A percentile compares a stretch with the other conserved stretches of the same genome.
phyloP scores from a whole-genome alignment of 225 moss, liverwort and hornwort genomes.

The Sphagnum tenellum region DNA sequence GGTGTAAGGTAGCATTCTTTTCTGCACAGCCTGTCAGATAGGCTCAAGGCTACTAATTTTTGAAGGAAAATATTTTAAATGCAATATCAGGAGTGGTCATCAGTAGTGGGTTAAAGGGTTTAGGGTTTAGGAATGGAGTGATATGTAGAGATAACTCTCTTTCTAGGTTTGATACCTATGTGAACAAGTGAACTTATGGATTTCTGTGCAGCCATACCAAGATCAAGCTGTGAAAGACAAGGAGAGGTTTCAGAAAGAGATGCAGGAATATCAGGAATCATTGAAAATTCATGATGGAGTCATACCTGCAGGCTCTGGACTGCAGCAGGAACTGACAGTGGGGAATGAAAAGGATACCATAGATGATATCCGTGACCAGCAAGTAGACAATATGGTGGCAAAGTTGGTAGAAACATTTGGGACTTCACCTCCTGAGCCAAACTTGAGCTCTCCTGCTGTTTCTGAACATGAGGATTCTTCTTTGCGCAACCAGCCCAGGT shows the following conservation, averaged over 20 bases:
- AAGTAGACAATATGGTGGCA: conserved; percentile 10
- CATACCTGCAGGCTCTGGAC: conserved; percentile 9
- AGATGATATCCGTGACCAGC: conserved; percentile 5
- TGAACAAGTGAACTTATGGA: no score
- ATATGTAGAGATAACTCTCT: no score
- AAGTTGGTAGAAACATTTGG: conserved; percentile 12
- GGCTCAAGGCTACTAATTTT: no score
- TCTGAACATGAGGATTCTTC: conserved; percentile 1
- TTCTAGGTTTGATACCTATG: no score
- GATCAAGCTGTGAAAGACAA: conserved; percentile 76
- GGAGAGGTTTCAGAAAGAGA: conserved; percentile 57
- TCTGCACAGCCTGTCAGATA: conserved; percentile 10
- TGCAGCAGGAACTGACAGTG: background rate
- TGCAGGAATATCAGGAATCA: conserved; percentile 54
- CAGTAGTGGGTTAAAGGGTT: no score
- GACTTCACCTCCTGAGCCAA: conserved; percentile 5
- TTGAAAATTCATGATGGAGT: conserved; percentile 15
- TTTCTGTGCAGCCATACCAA: conserved; percentile 57
- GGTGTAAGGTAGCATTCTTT: background rate
- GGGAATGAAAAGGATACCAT: conserved; percentile 9
- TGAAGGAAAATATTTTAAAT: no score
- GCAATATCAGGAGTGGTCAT: no score
- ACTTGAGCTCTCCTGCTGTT: background rate
- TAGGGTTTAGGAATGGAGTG: no score
- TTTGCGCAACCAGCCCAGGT: background rate